Evolutionary conservation across 176 grass and related monocot genomes (phyloP).

Genomic region (Oryza nivara): DNA sequence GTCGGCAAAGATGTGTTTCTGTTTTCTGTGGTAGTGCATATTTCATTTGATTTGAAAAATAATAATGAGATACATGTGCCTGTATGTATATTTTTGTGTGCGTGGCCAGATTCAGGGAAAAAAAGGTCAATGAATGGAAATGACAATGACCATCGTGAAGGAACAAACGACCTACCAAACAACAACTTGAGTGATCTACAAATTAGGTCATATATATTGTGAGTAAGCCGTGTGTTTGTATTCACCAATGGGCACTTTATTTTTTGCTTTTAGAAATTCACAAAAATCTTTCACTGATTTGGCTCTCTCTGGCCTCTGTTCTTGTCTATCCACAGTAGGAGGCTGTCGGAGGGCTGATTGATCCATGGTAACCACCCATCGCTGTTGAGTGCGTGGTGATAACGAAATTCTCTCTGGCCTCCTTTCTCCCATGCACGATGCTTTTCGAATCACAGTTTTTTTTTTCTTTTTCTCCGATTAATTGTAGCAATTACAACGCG

Average conservation of each 20-base stretch:
- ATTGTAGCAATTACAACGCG: neutral
- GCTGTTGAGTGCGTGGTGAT: neutral
- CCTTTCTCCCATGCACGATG: constrained; percentile 4
- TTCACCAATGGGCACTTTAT: neutral
- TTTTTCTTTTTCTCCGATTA: neutral
- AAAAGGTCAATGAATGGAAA: neutral
- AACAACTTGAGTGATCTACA: neutral
- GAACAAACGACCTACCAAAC: constrained; percentile 37
- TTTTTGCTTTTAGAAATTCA: neutral
- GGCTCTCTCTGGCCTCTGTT: neutral
- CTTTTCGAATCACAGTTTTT: neutral
- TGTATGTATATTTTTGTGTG: neutral
- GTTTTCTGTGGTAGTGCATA: no score
- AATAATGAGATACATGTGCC: neutral
- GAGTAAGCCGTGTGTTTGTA: neutral
- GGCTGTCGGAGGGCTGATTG: constrained; percentile 30
- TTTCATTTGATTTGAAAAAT: no score
- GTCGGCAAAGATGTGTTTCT: no score
- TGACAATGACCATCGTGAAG: constrained; percentile 33
- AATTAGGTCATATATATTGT: neutral
- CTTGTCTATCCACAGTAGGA: neutral
- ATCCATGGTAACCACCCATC: constrained; percentile 27
- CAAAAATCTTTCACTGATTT: neutral
- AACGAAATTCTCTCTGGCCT: neutral
- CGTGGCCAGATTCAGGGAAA: neutral